Conservation (phyloP, 2,329 filamentous ascomycete species). For the Trichoderma afroharzianum region DNA sequence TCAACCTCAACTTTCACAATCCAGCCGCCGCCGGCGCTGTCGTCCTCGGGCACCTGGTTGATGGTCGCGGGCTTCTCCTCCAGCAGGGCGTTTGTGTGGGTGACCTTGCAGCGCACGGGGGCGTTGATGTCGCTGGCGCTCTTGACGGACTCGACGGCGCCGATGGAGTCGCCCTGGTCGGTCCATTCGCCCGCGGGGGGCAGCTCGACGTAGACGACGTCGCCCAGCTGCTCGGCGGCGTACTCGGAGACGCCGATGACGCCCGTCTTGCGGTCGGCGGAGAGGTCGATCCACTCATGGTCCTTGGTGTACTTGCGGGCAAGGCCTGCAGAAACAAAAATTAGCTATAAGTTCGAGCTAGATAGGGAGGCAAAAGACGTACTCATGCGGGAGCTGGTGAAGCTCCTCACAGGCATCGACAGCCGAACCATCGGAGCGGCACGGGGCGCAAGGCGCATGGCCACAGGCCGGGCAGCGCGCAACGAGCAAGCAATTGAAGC, state of each 20-base stretch:
- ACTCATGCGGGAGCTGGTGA: slow-evolving; percentile 41
- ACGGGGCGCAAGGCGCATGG: slow-evolving; percentile 37
- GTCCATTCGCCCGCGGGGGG: slow-evolving; percentile 64
- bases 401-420: slow-evolving; percentile 35
- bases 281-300: slow-evolving; percentile 96
- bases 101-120: slow-evolving; percentile 74
- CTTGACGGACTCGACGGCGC: slow-evolving; percentile 97
- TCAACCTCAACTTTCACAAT: slow-evolving; percentile 81
- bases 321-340: slow-evolving; percentile 41
- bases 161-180: slow-evolving; percentile 75
- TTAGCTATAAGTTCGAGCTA: neutral
- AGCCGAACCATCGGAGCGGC: slow-evolving; percentile 39
- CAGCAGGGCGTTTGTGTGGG: slow-evolving; percentile 68
- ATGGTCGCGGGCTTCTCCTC: slow-evolving; percentile 84
- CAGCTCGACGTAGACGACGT: slow-evolving; percentile 96
- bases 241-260: slow-evolving; percentile 83
- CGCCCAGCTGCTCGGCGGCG: slow-evolving; percentile 86
- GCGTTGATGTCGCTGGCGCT: slow-evolving; percentile 96
- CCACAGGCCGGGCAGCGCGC: slow-evolving; percentile 46
- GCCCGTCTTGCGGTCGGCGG: slow-evolving; percentile 76
- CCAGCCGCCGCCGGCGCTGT: slow-evolving; percentile 76
- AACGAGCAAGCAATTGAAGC: slow-evolving; percentile 59
- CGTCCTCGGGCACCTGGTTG: slow-evolving; percentile 84
- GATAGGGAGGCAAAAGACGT: slow-evolving; percentile 19
- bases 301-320: slow-evolving; percentile 90